These are phyloP conservation scores for Candida orba DNA, from an alignment of 805 yeast genomes.

Conservation along the genomic window DNA sequence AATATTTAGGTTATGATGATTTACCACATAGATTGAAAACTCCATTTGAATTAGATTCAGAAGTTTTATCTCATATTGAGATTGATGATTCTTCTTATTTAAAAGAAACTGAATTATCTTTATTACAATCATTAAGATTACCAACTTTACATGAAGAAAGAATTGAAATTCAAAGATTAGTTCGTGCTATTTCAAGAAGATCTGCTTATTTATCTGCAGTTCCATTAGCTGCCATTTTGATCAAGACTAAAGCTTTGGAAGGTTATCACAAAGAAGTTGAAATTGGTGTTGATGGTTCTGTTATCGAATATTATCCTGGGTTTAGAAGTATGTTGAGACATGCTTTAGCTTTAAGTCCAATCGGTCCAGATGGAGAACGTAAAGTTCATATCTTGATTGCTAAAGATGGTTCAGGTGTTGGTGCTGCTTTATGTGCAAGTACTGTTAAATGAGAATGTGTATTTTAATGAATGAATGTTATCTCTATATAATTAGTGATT, in stretches of 20 bases:
- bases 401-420: constrained; percentile 94
- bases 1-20: constrained; percentile 35
- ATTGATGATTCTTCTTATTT: constrained; percentile 75
- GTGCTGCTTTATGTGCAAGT: constrained; percentile 83
- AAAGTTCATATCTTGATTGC: constrained; percentile 74
- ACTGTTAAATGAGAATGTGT: neutral
- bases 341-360: constrained; percentile 61
- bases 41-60: constrained; percentile 75
- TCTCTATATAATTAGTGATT: too few relatives aligned
- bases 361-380: constrained; percentile 70
- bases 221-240: constrained; percentile 77
- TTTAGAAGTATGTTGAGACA: constrained; percentile 75
- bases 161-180: constrained; percentile 58
- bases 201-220: constrained; percentile 89
- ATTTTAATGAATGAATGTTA: too few relatives aligned
- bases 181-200: constrained; percentile 75
- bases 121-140: constrained; percentile 54
- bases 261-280: constrained; percentile 70
- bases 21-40: constrained; percentile 56
- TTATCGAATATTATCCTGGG: constrained; percentile 89
- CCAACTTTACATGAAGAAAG: constrained; percentile 60
- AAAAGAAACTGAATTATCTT: constrained; percentile 59
- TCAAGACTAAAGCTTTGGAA: constrained; percentile 57
- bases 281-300: constrained; percentile 93
- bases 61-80: constrained; percentile 79